Evolutionary conservation across 768 basidiomycete species (phyloP).

Genomic region (Auriscalpium vulgare): DNA sequence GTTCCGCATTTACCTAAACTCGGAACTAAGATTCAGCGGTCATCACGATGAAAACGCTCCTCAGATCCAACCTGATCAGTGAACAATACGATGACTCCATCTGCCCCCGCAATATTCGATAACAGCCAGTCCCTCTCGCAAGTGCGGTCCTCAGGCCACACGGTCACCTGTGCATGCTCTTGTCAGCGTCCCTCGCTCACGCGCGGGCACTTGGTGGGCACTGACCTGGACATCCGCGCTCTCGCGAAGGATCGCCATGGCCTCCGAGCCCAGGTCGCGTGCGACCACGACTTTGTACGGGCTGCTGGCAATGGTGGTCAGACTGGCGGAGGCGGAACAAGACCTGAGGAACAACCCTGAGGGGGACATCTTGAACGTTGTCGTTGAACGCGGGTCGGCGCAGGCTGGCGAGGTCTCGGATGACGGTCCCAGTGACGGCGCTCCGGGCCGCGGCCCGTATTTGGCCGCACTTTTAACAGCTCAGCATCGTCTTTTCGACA

Average conservation of each 20-base stretch:
- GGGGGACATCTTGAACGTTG: neutral
- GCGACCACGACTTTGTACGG: slow-evolving; percentile 45
- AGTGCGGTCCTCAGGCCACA: slow-evolving; percentile 44
- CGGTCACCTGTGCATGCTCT: slow-evolving; percentile 29
- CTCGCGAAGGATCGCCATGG: slow-evolving; percentile 48
- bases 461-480: no score
- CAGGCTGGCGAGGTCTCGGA: no score
- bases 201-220: no score
- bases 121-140: slow-evolving; percentile 68
- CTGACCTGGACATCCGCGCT: slow-evolving; percentile 46
- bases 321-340: no score
- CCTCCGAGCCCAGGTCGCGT: slow-evolving; percentile 54
- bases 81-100: slow-evolving; percentile 51
- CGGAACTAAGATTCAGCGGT: slow-evolving; percentile 4
- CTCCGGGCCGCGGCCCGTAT: no score
- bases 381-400: neutral
- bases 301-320: neutral
- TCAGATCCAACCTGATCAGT: slow-evolving; percentile 52
- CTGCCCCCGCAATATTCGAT: slow-evolving; percentile 58
- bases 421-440: no score
- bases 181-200: neutral
- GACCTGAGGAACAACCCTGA: no score
- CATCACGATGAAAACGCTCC: neutral
- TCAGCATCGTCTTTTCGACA: no score
- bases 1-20: slow-evolving; percentile 60